Conservation (phyloP, 163 green algal species). For the Chloroidium sp. region DNA sequence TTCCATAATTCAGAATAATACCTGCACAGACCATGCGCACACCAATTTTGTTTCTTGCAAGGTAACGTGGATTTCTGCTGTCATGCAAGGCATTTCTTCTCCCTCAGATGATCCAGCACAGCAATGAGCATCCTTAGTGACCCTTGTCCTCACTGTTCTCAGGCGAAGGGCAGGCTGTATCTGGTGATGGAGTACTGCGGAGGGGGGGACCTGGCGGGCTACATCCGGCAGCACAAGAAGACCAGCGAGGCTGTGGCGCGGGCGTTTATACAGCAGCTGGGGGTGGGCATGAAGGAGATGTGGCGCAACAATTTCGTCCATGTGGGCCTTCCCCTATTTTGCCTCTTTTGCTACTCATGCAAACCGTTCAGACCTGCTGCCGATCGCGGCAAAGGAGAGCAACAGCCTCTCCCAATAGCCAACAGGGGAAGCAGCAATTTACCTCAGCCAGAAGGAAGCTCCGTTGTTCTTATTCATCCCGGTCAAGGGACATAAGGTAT, state of each 20-base stretch:
- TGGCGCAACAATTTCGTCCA: conserved; percentile 81
- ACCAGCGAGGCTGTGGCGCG: conserved; percentile 63
- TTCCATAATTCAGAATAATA: no score
- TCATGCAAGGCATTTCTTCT: neutral
- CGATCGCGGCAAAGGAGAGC: no score
- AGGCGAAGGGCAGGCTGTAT: conserved; percentile 66
- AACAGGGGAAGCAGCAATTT: no score
- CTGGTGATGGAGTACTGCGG: conserved; percentile 98
- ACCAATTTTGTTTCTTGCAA: neutral
- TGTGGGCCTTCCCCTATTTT: conserved; percentile 30
- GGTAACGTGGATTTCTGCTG: neutral
- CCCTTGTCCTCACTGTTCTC: neutral
- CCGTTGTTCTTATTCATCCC: no score
- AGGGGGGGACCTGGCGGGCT: conserved; percentile 80
- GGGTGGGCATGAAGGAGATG: conserved; percentile 76
- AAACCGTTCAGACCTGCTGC: no score
- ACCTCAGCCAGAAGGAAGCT: no score
- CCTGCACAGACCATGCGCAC: neutral
- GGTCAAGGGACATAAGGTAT: no score
- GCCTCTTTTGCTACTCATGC: no score
- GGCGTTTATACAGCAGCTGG: conserved; percentile 81
- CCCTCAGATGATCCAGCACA: neutral
- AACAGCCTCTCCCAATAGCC: no score
- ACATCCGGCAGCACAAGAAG: conserved; percentile 37
- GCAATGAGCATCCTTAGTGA: neutral